phyloP scores from a whole-genome alignment of 2,329 filamentous ascomycete genomes.

The Fusarium goolgardi region DNA sequence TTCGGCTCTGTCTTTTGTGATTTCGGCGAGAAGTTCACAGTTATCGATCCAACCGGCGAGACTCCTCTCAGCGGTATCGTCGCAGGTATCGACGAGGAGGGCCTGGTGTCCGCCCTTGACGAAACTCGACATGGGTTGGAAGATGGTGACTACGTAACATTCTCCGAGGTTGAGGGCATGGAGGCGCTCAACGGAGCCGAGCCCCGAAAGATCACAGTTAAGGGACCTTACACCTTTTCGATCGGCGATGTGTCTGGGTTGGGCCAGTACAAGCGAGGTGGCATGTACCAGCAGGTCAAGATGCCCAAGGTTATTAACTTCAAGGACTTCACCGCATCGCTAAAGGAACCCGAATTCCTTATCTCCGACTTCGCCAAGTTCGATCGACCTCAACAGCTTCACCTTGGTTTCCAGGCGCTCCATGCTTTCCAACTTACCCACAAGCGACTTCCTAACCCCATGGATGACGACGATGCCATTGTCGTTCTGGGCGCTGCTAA shows the following conservation, averaged over 20 bases:
- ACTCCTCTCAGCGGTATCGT: conserved; percentile 88
- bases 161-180: conserved; percentile 93
- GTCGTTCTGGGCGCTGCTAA: conserved; percentile 82
- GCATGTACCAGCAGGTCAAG: conserved; percentile 95
- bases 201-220: conserved; percentile 91
- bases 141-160: conserved; percentile 96
- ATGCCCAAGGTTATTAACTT: conserved; percentile 96
- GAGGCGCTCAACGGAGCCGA: conserved; percentile 84
- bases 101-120: conserved; percentile 90
- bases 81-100: conserved; percentile 88
- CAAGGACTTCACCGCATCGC: conserved; percentile 79
- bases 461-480: conserved; percentile 85
- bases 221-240: conserved; percentile 96
- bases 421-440: conserved; percentile 84
- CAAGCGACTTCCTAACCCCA: conserved; percentile 80
- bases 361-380: conserved; percentile 98
- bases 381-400: conserved; percentile 90
- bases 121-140: conserved; percentile 95
- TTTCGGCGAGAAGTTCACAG: conserved; percentile 93
- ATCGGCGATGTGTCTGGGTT: conserved; percentile 92
- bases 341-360: conserved; percentile 89
- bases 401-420: conserved; percentile 91
- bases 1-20: conserved; percentile 98
- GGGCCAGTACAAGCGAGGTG: conserved; percentile 87
- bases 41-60: conserved; percentile 91